Percentiles rank a stretch among this genome's conserved stretches.
Conservation (phyloP, 495 filamentous ascomycete species). For the Friedmanniomyces simplex region DNA sequence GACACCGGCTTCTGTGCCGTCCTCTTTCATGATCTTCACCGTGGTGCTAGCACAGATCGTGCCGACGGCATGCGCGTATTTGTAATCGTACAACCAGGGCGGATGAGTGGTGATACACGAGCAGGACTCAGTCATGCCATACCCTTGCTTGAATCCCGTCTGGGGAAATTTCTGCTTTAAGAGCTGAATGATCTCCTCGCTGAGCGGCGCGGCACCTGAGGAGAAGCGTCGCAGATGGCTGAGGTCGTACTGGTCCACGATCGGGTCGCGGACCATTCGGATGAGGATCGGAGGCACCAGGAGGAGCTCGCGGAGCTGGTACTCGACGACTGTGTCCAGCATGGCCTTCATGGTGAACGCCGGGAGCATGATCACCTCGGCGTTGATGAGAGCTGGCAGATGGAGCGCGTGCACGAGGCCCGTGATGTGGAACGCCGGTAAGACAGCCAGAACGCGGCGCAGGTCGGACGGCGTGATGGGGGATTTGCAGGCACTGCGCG, state of each 20-base stretch:
- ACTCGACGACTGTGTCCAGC: constrained; percentile 42
- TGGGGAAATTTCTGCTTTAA: constrained; percentile 48
- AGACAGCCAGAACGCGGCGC: constrained; percentile 41
- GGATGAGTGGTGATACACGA: constrained; percentile 52
- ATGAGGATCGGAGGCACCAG: constrained; percentile 63
- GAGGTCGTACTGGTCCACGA: constrained; percentile 53
- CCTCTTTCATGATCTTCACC: constrained; percentile 49
- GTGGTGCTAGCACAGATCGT: constrained; percentile 48
- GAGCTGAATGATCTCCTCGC: constrained; percentile 49
- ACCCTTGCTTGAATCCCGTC: constrained; percentile 56
- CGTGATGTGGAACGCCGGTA: constrained; percentile 45
- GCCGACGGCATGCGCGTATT: constrained; percentile 49
- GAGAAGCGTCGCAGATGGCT: constrained; percentile 41
- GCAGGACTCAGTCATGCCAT: constrained; percentile 62
- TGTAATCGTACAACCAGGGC: constrained; percentile 42
- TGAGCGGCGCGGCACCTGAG: constrained; percentile 55
- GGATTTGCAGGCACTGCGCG: constrained; percentile 49
- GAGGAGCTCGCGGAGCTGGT: constrained; percentile 48
- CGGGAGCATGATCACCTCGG: constrained; percentile 49
- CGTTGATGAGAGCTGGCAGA: constrained; percentile 46
- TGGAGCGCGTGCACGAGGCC: constrained; percentile 52
- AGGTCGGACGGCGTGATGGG: constrained; percentile 38
- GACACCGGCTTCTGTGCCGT: constrained; percentile 37
- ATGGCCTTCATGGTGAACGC: constrained; percentile 48
- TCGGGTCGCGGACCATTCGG: constrained; percentile 52